These are phyloP conservation scores for Amaranthus cruentus DNA, from an alignment of 148 eudicot genomes.

Conservation along the genomic window DNA sequence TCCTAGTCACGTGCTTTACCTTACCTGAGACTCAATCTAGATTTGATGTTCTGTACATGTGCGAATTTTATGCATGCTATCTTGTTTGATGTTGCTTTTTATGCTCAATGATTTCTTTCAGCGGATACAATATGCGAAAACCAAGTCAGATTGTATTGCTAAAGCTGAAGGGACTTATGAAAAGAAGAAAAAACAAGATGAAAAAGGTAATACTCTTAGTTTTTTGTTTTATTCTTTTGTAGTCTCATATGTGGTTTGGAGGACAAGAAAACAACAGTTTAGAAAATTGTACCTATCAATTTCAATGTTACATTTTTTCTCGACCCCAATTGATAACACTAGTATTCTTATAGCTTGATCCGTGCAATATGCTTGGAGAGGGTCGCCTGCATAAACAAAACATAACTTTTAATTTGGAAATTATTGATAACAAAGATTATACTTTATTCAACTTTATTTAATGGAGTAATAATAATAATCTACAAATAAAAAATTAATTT, in stretches of 20 bases:
- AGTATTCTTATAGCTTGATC: too few relatives aligned
- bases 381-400: too few relatives aligned
- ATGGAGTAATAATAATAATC: too few relatives aligned
- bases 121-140: slow-evolving; percentile 96
- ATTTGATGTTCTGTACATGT: neutral
- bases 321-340: too few relatives aligned
- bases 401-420: too few relatives aligned
- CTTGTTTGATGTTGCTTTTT: neutral
- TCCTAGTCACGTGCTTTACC: neutral
- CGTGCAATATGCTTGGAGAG: too few relatives aligned
- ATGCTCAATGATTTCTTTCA: slow-evolving; percentile 25
- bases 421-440: too few relatives aligned
- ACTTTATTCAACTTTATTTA: too few relatives aligned
- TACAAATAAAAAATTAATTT: too few relatives aligned
- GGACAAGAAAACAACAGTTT: too few relatives aligned
- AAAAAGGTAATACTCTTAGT: slow-evolving; percentile 46
- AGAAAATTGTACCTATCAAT: too few relatives aligned
- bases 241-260: neutral
- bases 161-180: slow-evolving; percentile 81
- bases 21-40: neutral
- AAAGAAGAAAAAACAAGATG: slow-evolving; percentile 85
- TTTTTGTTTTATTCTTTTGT: neutral
- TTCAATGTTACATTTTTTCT: too few relatives aligned
- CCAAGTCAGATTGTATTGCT: slow-evolving; percentile 84
- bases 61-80: neutral